These are phyloP conservation scores for Arthroderma uncinatum DNA, from an alignment of 2,329 filamentous ascomycete genomes.

Conservation along the genomic window DNA sequence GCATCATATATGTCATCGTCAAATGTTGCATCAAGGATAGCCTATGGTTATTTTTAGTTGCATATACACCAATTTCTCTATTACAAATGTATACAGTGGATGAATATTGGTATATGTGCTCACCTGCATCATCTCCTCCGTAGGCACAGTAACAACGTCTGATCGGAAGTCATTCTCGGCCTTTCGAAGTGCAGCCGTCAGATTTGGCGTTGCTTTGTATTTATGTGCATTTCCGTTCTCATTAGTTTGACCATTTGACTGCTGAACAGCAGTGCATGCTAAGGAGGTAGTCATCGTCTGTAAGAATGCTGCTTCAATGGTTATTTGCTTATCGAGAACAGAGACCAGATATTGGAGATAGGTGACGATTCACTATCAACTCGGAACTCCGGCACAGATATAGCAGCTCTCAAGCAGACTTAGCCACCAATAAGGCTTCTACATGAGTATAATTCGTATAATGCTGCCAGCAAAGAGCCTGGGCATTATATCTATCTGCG, in stretches of 20 bases:
- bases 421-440: not conserved
- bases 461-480: not conserved
- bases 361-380: too few relatives aligned
- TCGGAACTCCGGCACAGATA: too few relatives aligned
- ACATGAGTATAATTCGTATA: not conserved
- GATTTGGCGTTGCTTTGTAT: slow-evolving; percentile 11
- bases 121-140: slow-evolving; percentile 21
- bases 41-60: slow-evolving; percentile 10
- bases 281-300: not conserved
- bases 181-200: slow-evolving; percentile 10
- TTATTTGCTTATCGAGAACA: too few relatives aligned
- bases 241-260: too few relatives aligned
- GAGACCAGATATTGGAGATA: too few relatives aligned
- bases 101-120: not conserved
- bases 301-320: too few relatives aligned
- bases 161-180: slow-evolving; percentile 20
- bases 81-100: not conserved
- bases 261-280: not conserved
- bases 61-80: not conserved
- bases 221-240: not conserved
- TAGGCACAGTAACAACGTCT: slow-evolving; percentile 22
- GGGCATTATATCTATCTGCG: not conserved
- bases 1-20: slow-evolving; percentile 27
- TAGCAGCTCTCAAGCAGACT: too few relatives aligned
- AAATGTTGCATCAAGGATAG: slow-evolving; percentile 24